A percentile compares a stretch with the other conserved stretches of the same genome.
These are phyloP conservation scores for Blastobotrys apis DNA, from an alignment of 1,139 yeast species.

Conservation along the genomic window DNA sequence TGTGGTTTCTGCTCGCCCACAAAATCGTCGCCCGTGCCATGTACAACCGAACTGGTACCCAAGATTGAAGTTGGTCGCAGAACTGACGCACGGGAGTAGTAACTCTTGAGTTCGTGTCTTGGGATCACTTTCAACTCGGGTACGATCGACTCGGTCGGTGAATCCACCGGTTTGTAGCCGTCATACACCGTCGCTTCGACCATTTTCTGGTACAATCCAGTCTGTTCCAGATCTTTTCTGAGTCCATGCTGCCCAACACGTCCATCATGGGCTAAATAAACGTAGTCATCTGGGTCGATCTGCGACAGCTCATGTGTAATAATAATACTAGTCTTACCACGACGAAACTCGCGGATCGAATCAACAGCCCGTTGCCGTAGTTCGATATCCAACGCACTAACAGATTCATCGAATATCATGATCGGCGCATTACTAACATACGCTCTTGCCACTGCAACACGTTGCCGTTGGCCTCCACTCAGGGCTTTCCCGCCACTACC, in stretches of 20 bases:
- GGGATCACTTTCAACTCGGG: background rate
- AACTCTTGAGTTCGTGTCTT: background rate
- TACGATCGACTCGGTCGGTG: background rate
- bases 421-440: constrained; percentile 65
- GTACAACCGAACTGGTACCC: constrained; percentile 1
- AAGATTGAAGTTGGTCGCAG: constrained; percentile 6
- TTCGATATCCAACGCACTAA: constrained; percentile 68
- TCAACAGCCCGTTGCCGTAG: constrained; percentile 46
- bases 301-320: constrained; percentile 72
- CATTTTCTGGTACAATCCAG: constrained; percentile 6
- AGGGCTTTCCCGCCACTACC: constrained; percentile 47
- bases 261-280: constrained; percentile 59
- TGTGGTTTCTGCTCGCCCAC: background rate
- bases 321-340: constrained; percentile 66
- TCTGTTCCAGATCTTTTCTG: constrained; percentile 34
- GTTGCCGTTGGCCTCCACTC: constrained; percentile 92
- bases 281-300: constrained; percentile 51
- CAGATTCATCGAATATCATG: constrained; percentile 76
- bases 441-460: constrained; percentile 81
- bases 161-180: background rate
- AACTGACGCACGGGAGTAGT: background rate
- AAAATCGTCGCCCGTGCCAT: background rate
- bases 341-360: constrained; percentile 56
- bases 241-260: constrained; percentile 44
- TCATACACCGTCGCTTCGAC: constrained; percentile 4